Conservation (phyloP, 352 stramenopile genomes). For the Globisporangium middletonii region DNA sequence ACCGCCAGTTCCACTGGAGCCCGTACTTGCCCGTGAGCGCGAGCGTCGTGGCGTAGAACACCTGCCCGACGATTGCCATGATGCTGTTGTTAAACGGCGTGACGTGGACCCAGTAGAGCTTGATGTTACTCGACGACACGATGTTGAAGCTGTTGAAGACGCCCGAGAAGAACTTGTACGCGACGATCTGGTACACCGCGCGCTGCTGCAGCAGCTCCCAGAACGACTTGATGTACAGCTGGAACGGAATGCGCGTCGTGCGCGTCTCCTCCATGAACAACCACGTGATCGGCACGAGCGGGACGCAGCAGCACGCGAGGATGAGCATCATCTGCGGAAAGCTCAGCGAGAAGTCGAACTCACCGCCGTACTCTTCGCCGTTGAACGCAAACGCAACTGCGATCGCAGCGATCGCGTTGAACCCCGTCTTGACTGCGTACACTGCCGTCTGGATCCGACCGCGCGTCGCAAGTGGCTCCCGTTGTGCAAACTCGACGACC, state of each 20-base stretch:
- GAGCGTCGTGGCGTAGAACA: constrained; percentile 41
- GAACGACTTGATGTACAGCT: constrained; percentile 34
- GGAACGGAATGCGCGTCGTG: constrained; percentile 7
- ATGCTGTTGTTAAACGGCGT: constrained; percentile 52
- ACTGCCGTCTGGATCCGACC: constrained; percentile 53
- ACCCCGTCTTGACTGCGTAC: constrained; percentile 44
- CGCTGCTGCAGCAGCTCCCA: constrained; percentile 54
- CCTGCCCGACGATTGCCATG: constrained; percentile 42
- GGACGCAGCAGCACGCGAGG: constrained; percentile 27
- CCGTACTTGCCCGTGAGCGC: constrained; percentile 38
- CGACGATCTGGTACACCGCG: constrained; percentile 49
- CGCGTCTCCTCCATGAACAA: constrained; percentile 17
- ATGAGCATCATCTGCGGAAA: constrained; percentile 48
- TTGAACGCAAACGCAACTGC: constrained; percentile 47
- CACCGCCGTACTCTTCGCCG: constrained; percentile 42
- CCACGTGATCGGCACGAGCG: constrained; percentile 22
- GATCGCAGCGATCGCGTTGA: constrained; percentile 35
- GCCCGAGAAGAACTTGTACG: constrained; percentile 60
- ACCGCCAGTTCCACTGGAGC: constrained; percentile 51
- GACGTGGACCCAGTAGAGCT: constrained; percentile 48
- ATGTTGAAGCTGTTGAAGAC: constrained; percentile 65
- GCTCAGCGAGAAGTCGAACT: constrained; percentile 44
- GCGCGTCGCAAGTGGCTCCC: constrained; percentile 38
- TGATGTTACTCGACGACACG: constrained; percentile 45
- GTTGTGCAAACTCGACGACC: constrained; percentile 53